Evolutionary conservation across 306 rosid species (phyloP), one percentile per base, ranked within the genome.

Genomic region (Prunus padus): DNA sequence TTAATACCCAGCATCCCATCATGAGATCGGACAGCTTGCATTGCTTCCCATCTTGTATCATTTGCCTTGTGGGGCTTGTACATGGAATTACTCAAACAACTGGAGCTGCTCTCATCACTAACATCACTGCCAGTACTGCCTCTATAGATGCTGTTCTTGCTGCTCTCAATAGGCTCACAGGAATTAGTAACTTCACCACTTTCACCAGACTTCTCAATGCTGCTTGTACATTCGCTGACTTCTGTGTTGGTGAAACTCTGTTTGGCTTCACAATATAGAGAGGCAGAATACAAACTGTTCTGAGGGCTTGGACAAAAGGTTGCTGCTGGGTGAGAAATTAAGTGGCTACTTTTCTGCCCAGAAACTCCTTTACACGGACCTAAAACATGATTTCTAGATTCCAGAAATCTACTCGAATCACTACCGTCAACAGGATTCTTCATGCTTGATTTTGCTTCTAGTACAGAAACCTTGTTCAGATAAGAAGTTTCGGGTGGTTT

Each of bases 11-110:
- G 70, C 69, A 72, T 68, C 81, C 96, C 92, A 46, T 89, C 87
- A 67, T 84, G 90, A 57, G 76, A 69, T 73, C 98, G 90, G 47
- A 88, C 84, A 7, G 91, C 91, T 84, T 89, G 96, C 76, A 95
- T 85, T 26, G 98, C 95, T 83, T 92, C 98, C 98, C 97, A 95
- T 87, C 98, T 88, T 67, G 81, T 54, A 83, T 95, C 97, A 72
- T 92, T 92, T 63, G 93, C 93, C 82, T 78, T 87, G 79, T 90
- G 98, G 28, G 98, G 98, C 80, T 92, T 94, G 82, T 86, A 86
- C 85, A 87, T 82, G 74, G 92, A 76, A 83, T 81, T 87, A 88
- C 89, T 92, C 76, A 90, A 82, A 79, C 88, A 85, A 85, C 93
- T 87, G 14, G 87, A 80, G 87, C 93, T 92, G 95, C 96, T 92